These are phyloP conservation scores for Penicillium antarcticum DNA, from an alignment of 495 filamentous ascomycete genomes.

Conservation along the genomic window DNA sequence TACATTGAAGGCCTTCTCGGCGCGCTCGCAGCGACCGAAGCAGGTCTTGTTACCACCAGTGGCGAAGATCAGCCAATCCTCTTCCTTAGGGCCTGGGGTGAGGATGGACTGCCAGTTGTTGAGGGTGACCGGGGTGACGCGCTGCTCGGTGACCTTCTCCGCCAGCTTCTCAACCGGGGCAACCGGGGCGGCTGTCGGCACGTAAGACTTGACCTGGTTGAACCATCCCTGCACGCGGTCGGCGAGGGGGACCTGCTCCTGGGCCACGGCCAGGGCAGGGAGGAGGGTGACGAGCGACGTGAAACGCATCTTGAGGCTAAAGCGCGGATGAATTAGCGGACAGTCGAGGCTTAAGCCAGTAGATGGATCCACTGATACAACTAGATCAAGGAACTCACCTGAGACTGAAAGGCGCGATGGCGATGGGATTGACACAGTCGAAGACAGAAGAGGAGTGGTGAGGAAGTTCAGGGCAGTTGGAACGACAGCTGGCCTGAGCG, in stretches of 20 bases:
- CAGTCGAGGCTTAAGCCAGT: not conserved
- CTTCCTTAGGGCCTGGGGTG: constrained; percentile 57
- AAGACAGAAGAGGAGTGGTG: constrained; percentile 7
- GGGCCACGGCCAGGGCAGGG: constrained; percentile 66
- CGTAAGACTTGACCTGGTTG: constrained; percentile 56
- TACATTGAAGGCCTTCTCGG: constrained; percentile 57
- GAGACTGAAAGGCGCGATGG: constrained; percentile 7
- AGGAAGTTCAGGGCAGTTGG: constrained; percentile 17
- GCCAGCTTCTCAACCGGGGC: constrained; percentile 49
- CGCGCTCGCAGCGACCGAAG: constrained; percentile 57
- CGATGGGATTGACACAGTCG: constrained; percentile 9
- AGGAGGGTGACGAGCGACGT: constrained; percentile 59
- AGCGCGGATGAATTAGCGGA: constrained; percentile 10
- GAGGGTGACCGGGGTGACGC: constrained; percentile 59
- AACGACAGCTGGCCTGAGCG: constrained; percentile 29
- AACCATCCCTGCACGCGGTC: constrained; percentile 66
- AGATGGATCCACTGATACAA: not conserved
- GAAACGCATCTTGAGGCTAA: constrained; percentile 64
- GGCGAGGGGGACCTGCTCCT: constrained; percentile 69
- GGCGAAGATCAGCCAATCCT: constrained; percentile 79
- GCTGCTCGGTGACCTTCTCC: constrained; percentile 53
- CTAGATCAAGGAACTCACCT: not conserved
- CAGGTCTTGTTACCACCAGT: constrained; percentile 88
- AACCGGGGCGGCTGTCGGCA: constrained; percentile 52
- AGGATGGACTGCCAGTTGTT: constrained; percentile 71